Percentiles rank a stretch among this genome's conserved stretches.
phyloP scores from a whole-genome alignment of 1,284 basidiomycete species.

The Earliella scabrosa region DNA sequence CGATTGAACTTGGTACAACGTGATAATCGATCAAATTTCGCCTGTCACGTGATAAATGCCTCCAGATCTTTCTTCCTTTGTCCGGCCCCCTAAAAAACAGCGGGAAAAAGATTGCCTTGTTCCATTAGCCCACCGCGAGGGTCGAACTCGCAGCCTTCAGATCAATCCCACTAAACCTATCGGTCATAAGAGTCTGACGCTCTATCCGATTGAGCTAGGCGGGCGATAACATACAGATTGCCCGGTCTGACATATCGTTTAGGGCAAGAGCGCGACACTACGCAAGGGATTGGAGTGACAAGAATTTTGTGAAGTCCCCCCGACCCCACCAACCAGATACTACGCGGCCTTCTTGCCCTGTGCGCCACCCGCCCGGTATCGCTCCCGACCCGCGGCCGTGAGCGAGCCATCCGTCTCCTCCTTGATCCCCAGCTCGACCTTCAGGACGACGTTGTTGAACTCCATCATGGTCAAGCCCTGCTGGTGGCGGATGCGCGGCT shows the following conservation, averaged over 20 bases:
- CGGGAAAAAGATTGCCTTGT: constrained; percentile 1
- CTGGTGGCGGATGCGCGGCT: constrained; percentile 55
- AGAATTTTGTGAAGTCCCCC: too few species aligned
- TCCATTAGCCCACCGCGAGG: constrained; percentile 70
- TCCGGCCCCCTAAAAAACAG: background rate
- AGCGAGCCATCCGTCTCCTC: constrained; percentile 32
- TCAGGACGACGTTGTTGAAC: constrained; percentile 61
- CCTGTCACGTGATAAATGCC: constrained; percentile 9
- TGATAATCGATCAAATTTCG: too few species aligned
- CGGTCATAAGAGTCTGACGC: constrained; percentile 67
- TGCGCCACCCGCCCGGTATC: constrained; percentile 2
- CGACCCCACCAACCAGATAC: too few species aligned
- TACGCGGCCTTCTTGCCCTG: background rate
- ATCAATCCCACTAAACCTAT: constrained; percentile 31
- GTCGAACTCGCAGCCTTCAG: constrained; percentile 92
- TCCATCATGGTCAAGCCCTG: constrained; percentile 61
- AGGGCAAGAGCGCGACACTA: too few species aligned
- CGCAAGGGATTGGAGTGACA: too few species aligned
- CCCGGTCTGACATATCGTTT: too few species aligned
- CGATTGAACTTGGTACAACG: too few species aligned
- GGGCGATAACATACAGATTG: constrained; percentile 40
- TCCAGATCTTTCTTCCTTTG: background rate
- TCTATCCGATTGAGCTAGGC: constrained; percentile 89
- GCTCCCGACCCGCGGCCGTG: constrained; percentile 11
- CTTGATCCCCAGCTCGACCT: constrained; percentile 52